These are phyloP conservation scores for Apiospora saccharicola DNA, from an alignment of 2,329 filamentous ascomycete genomes.

Conservation along the genomic window DNA sequence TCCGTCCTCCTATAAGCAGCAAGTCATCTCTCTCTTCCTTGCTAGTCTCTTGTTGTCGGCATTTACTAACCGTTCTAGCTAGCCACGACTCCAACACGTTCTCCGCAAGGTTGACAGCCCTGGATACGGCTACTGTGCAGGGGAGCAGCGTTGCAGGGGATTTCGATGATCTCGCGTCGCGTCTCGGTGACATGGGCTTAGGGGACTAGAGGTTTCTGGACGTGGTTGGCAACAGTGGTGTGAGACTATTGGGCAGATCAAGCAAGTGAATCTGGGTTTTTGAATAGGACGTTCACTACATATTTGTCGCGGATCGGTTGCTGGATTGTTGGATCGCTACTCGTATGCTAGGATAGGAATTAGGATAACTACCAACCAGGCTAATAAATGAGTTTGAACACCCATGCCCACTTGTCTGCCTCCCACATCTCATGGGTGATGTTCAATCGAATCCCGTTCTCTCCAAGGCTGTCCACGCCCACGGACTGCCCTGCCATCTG, in stretches of 20 bases:
- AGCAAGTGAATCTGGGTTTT: too few relatives aligned
- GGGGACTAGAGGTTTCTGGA: background rate
- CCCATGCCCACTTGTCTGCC: constrained; percentile 30
- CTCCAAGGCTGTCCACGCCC: background rate
- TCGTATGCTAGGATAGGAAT: background rate
- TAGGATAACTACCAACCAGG: background rate
- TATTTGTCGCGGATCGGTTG: too few relatives aligned
- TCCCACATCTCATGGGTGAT: background rate
- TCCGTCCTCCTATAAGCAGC: background rate
- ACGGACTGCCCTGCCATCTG: background rate
- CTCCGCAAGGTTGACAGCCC: background rate
- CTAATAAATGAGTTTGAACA: constrained; percentile 38
- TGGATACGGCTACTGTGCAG: background rate
- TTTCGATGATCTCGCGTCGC: background rate
- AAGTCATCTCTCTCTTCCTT: background rate
- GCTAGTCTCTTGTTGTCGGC: background rate
- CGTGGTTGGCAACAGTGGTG: background rate
- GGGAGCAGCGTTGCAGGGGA: background rate
- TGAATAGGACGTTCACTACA: too few relatives aligned
- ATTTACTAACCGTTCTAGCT: background rate
- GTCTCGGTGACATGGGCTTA: background rate
- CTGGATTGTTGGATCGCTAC: too few relatives aligned
- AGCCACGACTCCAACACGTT: constrained; percentile 25
- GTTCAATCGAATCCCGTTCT: background rate
- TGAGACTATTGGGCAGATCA: too few relatives aligned